phyloP scores from a whole-genome alignment of 805 yeast genomes.

The Candida namnaoensis region DNA sequence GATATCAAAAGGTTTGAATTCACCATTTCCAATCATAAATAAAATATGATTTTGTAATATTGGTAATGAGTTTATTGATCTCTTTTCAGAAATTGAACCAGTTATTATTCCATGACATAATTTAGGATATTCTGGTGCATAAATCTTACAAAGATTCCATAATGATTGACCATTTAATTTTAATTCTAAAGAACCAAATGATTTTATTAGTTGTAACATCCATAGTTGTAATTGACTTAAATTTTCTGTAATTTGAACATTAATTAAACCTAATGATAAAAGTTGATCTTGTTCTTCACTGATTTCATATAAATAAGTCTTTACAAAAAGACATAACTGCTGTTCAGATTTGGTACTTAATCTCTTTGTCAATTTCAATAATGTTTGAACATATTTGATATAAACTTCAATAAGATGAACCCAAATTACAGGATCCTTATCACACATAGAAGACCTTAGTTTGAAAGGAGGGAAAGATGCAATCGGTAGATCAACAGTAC shows the following conservation, averaged over 20 bases:
- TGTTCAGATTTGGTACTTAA: constrained; percentile 48
- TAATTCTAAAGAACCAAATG: constrained; percentile 44
- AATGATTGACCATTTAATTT: constrained; percentile 49
- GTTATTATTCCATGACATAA: constrained; percentile 44
- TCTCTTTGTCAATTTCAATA: constrained; percentile 24
- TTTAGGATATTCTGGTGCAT: constrained; percentile 32
- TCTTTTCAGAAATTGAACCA: constrained; percentile 30
- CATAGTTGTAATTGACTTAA: constrained; percentile 35
- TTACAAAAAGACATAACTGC: constrained; percentile 47
- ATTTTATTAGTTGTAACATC: constrained; percentile 38
- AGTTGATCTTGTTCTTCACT: constrained; percentile 52
- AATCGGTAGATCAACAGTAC: constrained; percentile 37
- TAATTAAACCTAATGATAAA: constrained; percentile 63
- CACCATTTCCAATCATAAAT: constrained; percentile 23
- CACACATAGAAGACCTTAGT: constrained; percentile 67
- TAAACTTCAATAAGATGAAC: constrained; percentile 61
- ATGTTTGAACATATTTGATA: constrained; percentile 37
- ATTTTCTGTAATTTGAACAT: constrained; percentile 55
- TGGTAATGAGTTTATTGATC: constrained; percentile 22
- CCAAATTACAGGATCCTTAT: constrained; percentile 82
- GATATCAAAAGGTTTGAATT: constrained; percentile 37
- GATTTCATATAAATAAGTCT: constrained; percentile 51
- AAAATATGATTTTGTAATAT: constrained; percentile 46
- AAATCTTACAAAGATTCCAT: constrained; percentile 59
- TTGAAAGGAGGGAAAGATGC: constrained; percentile 71